Percentiles rank a stretch among this genome's conserved stretches.
Evolutionary conservation across 2,329 filamentous ascomycete species (phyloP).

Genomic region (Cladosporium sp.): DNA sequence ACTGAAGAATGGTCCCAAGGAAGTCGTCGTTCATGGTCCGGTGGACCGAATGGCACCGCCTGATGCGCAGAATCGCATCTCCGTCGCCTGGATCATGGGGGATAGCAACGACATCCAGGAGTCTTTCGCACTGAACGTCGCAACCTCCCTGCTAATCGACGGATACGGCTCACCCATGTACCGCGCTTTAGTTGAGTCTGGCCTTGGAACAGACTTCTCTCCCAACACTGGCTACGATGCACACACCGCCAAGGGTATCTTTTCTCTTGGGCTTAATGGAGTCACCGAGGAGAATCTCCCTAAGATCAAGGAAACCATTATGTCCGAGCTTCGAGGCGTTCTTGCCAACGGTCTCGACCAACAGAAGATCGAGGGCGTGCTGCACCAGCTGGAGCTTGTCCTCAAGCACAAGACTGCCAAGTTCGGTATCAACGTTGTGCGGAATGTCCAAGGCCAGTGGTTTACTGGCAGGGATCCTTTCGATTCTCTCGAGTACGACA

Average conservation of each 20-base stretch:
- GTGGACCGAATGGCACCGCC: constrained; percentile 79
- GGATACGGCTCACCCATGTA: constrained; percentile 95
- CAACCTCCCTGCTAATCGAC: constrained; percentile 80
- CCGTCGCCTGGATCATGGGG: constrained; percentile 84
- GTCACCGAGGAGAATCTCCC: constrained; percentile 73
- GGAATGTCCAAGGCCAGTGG: constrained; percentile 85
- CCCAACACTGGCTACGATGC: constrained; percentile 88
- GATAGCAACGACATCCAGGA: constrained; percentile 78
- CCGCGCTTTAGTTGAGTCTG: constrained; percentile 78
- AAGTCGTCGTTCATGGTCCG: constrained; percentile 70
- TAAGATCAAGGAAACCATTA: constrained; percentile 68
- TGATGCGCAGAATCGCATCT: constrained; percentile 89
- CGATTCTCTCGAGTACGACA: constrained; percentile 84
- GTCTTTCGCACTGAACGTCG: constrained; percentile 75
- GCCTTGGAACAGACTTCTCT: constrained; percentile 86
- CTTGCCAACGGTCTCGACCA: constrained; percentile 75
- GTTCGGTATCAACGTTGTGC: constrained; percentile 86
- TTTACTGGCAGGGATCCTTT: constrained; percentile 94
- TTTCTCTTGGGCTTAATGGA: constrained; percentile 87
- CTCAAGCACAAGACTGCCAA: constrained; percentile 95
- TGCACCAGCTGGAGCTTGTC: constrained; percentile 89
- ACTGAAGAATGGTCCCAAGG: constrained; percentile 59
- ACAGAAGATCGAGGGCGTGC: constrained; percentile 84
- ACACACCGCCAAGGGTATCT: constrained; percentile 69
- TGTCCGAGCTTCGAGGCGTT: constrained; percentile 63